Conservation (phyloP, 2,329 filamentous ascomycete species). For the Curvularia spicifera region DNA sequence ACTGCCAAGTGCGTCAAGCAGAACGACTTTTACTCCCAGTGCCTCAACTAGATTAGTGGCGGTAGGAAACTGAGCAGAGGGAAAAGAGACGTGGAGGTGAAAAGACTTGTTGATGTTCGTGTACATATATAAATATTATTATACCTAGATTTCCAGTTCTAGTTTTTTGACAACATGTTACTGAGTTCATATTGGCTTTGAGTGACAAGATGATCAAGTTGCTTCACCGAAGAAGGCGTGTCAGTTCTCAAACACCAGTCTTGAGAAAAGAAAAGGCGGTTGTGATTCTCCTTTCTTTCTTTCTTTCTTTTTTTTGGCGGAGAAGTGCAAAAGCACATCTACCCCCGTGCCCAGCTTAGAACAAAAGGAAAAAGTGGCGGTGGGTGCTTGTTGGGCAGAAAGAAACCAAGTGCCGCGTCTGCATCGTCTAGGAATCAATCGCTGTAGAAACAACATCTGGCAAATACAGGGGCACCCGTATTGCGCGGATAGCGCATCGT, state of each 20-base stretch:
- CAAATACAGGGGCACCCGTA: background rate
- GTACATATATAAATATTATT: constrained; percentile 9
- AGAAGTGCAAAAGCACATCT: background rate
- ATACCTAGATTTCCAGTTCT: constrained; percentile 13
- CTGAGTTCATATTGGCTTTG: background rate
- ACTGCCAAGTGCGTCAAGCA: constrained; percentile 45
- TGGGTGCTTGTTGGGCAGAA: background rate
- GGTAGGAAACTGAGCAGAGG: background rate
- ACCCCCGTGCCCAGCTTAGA: background rate
- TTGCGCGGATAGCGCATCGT: background rate
- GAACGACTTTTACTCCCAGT: constrained; percentile 55
- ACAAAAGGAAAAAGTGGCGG: constrained; percentile 2
- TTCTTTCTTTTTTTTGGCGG: background rate
- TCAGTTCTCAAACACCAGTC: background rate
- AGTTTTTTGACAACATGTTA: constrained; percentile 3
- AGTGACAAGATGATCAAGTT: background rate
- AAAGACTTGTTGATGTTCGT: constrained; percentile 12
- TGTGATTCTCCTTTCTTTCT: background rate
- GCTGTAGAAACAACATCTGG: background rate
- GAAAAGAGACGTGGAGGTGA: background rate
- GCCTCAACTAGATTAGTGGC: constrained; percentile 22
- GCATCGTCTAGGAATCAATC: background rate
- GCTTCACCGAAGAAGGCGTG: background rate
- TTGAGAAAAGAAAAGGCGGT: background rate
- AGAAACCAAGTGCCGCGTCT: background rate